These are phyloP conservation scores for Fraxinus platypoda DNA, from an alignment of 305 asterid species.

Conservation along the genomic window DNA sequence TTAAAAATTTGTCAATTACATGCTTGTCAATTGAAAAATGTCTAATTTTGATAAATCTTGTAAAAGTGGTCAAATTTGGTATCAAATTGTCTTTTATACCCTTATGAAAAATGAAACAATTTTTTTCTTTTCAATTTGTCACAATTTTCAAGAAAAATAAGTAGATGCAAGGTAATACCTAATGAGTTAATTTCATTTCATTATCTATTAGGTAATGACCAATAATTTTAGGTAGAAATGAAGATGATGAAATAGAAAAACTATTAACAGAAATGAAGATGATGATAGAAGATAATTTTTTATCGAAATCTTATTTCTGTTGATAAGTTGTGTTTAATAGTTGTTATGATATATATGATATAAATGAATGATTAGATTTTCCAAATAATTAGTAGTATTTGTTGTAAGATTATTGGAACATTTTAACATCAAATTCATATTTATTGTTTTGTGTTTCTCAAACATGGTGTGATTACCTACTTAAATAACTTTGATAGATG, in stretches of 20 bases:
- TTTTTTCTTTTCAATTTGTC: not conserved
- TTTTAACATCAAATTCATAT: not conserved
- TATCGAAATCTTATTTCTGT: too few relatives aligned
- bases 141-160: not conserved
- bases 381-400: not conserved
- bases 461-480: not conserved
- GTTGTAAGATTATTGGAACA: not conserved
- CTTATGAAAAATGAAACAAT: not conserved
- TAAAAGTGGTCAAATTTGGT: not conserved
- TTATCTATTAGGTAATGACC: not conserved
- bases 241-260: not conserved
- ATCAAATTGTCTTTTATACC: not conserved
- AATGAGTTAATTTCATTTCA: not conserved
- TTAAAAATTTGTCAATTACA: too few relatives aligned
- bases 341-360: not conserved
- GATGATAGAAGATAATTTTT: too few relatives aligned
- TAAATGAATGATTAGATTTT: not conserved
- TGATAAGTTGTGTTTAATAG: not conserved
- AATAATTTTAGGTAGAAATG: not conserved
- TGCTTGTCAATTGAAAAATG: not conserved
- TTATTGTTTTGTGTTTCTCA: not conserved
- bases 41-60: too few relatives aligned
- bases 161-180: too few relatives aligned
- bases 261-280: too few relatives aligned
- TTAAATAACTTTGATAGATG: not conserved